phyloP scores from a whole-genome alignment of 2,329 filamentous ascomycete genomes.

The Bipolaris oryzae region DNA sequence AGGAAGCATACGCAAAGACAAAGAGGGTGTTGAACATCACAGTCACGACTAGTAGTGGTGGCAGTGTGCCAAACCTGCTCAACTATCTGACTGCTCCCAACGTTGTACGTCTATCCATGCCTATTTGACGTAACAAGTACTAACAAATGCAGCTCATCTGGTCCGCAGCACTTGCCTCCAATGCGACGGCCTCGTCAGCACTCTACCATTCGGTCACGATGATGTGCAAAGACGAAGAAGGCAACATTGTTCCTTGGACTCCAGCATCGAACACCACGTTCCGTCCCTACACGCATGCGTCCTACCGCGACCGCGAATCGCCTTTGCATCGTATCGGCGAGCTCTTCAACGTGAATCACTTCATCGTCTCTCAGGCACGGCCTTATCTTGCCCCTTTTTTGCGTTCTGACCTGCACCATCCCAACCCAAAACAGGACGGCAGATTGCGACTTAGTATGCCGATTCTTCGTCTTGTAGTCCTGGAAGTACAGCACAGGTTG shows the following conservation, averaged over 20 bases:
- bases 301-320: constrained; percentile 69
- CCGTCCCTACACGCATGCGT: constrained; percentile 68
- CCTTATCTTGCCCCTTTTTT: constrained; percentile 89
- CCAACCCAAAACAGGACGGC: constrained; percentile 64
- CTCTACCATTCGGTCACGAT: constrained; percentile 71
- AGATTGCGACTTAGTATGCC: constrained; percentile 63
- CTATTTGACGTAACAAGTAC: neutral
- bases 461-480: constrained; percentile 68
- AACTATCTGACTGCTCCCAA: constrained; percentile 95
- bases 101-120: constrained; percentile 66
- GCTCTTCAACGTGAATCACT: constrained; percentile 93
- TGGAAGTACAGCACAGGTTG: constrained; percentile 81
- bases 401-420: constrained; percentile 78
- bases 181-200: constrained; percentile 69
- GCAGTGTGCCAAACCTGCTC: constrained; percentile 80
- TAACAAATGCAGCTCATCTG: constrained; percentile 68
- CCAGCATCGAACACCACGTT: constrained; percentile 66
- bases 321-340: constrained; percentile 75
- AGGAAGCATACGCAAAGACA: constrained; percentile 85
- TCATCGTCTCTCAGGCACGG: constrained; percentile 89
- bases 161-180: constrained; percentile 78
- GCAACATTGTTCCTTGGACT: constrained; percentile 75
- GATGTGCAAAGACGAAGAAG: constrained; percentile 77
- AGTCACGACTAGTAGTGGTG: constrained; percentile 74
- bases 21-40: constrained; percentile 92